Conservation (phyloP, 2,329 filamentous ascomycete species). For the Magnaporthiopsis rhizophila region DNA sequence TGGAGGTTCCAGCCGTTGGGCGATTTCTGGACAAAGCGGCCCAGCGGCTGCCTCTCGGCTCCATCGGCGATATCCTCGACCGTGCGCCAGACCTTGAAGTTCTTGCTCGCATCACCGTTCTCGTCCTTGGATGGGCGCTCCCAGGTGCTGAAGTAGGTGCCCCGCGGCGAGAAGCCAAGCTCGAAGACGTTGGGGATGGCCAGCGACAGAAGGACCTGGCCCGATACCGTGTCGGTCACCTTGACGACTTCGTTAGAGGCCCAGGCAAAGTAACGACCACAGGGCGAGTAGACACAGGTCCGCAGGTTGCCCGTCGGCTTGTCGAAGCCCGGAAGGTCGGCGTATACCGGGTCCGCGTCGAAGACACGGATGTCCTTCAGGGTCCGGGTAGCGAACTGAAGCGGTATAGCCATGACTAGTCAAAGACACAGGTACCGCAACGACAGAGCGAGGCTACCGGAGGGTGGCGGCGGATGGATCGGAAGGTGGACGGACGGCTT, state of each 20-base stretch:
- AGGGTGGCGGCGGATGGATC: background rate
- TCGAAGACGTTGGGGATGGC: constrained; percentile 83
- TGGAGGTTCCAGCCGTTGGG: constrained; percentile 96
- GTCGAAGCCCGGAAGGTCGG: constrained; percentile 71
- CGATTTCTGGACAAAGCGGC: constrained; percentile 89
- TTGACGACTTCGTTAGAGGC: constrained; percentile 80
- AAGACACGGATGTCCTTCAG: constrained; percentile 93
- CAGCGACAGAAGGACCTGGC: constrained; percentile 66
- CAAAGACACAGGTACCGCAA: constrained; percentile 62
- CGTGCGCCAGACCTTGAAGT: constrained; percentile 92
- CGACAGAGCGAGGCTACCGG: constrained; percentile 1
- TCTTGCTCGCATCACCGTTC: constrained; percentile 87
- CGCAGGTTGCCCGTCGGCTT: constrained; percentile 91
- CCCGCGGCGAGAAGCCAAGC: constrained; percentile 84
- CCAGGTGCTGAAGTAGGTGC: constrained; percentile 94
- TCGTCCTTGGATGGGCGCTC: constrained; percentile 90
- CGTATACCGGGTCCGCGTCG: constrained; percentile 84
- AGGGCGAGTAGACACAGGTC: constrained; percentile 91
- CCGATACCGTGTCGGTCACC: constrained; percentile 73
- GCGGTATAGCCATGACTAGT: constrained; percentile 88
- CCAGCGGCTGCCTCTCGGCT: constrained; percentile 65
- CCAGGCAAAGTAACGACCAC: constrained; percentile 94
- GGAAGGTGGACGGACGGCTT: constrained; percentile 1
- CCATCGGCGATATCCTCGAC: constrained; percentile 58
- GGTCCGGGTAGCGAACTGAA: constrained; percentile 96